Percentiles rank a stretch among this genome's conserved stretches.
phyloP scores from a whole-genome alignment of 2,329 filamentous ascomycete species.

The Fusarium praegraminearum region DNA sequence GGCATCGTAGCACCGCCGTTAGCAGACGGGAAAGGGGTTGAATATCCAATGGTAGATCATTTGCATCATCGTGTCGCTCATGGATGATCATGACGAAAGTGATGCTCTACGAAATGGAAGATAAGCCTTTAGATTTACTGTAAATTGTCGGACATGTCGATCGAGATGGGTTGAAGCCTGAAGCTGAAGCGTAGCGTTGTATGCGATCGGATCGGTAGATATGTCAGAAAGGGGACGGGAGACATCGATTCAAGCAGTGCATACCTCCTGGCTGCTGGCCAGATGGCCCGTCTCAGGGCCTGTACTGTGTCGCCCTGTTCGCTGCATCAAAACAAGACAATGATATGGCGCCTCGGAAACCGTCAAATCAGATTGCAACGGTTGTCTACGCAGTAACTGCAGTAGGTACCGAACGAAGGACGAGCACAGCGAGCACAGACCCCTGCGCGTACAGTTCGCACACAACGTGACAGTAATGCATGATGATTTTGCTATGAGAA shows the following conservation, averaged over 20 bases:
- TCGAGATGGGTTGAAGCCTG: conserved; percentile 22
- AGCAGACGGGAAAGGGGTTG: conserved; percentile 2
- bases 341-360: conserved; percentile 7
- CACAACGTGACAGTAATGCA: conserved; percentile 9
- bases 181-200: conserved; percentile 1
- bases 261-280: not conserved
- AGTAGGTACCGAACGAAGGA: not conserved
- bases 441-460: conserved; percentile 6
- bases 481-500: conserved; percentile 27
- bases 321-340: conserved; percentile 11
- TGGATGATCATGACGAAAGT: conserved; percentile 35
- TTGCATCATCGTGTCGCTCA: conserved; percentile 10
- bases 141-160: not conserved
- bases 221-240: conserved; percentile 2
- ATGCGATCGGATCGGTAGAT: conserved; percentile 35
- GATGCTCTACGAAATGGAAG: conserved; percentile 10
- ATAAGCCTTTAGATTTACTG: conserved; percentile 1
- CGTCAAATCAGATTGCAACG: conserved; percentile 30
- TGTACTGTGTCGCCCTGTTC: conserved; percentile 3
- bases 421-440: conserved; percentile 10
- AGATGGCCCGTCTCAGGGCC: not conserved
- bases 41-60: conserved; percentile 11
- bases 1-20: not conserved
- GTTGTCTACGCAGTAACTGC: not conserved
- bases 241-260: conserved; percentile 6